Evolutionary conservation across 805 yeast genomes (phyloP), one percentile per base, ranked within the genome.

Genomic region (Candida yuanshanica): DNA sequence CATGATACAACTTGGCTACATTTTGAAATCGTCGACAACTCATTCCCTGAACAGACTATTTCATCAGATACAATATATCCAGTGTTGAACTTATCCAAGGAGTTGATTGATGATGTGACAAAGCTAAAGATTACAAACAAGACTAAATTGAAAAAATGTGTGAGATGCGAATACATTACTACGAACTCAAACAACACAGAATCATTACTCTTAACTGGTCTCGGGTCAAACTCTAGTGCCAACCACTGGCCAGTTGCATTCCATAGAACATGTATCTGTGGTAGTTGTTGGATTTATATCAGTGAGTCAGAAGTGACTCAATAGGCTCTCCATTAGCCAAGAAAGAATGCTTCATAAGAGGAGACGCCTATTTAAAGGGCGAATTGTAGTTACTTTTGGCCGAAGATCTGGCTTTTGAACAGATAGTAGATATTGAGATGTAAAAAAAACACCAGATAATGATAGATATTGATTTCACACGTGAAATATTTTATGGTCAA

Each of bases 191-290:
- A 56, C 13, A 56, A 59, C 6, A 46, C 43, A 21, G 65, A 62
- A 11, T 62, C 58, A 23, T 42, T 39, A 25, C 36, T 52, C 10
- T 31, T 51, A 37, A 47, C 51, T 5, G 37, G 41, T 11, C 49
- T 44, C 1, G 20, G 38, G 4, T 40, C 50, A 2, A 44, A 47
- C 66, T 25, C 70, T 65, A 9, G 53, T 60, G 42, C 49, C 4
- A 48, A 50, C n/a, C 56, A 49, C 35, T 74, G 87, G 83, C 73
- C 83, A 1, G 66, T 77, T 63, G 80, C 82, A 1, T 81, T 78
- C 56, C 89, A 82, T 50, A 66, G 89, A 46, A 77, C 77, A 20
- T 85, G 95, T 60, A 64, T 84, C 26, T 85, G 95, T 59, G 93
- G 93, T 0, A 83, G 86, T 29, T 71, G 79, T 4, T 83, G 91